phyloP scores from a whole-genome alignment of 2,329 filamentous ascomycete genomes.

The Fonsecaea pedrosoi region DNA sequence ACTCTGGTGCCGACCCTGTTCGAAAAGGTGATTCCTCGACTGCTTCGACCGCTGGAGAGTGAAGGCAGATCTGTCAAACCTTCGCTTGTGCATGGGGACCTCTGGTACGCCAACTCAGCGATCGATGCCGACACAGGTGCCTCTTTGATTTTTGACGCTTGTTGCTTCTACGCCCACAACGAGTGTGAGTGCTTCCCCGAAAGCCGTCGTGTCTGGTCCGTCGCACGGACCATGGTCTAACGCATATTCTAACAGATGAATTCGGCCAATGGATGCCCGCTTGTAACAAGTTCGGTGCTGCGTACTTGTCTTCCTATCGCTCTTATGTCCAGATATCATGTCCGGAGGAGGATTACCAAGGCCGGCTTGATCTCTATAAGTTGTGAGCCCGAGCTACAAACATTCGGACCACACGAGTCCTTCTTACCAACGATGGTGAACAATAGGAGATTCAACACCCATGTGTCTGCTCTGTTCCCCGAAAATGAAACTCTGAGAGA shows the following conservation, averaged over 20 bases:
- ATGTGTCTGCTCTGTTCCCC: slow-evolving; percentile 1
- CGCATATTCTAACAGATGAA: slow-evolving; percentile 1
- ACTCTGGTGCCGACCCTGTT: slow-evolving; percentile 33
- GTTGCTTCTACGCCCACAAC: slow-evolving; percentile 50
- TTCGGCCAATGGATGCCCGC: slow-evolving; percentile 8
- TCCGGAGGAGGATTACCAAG: background rate
- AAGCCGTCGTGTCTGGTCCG: too few species aligned
- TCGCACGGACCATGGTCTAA: too few species aligned
- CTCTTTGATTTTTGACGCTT: slow-evolving; percentile 48
- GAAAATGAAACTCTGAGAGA: background rate
- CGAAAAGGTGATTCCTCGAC: slow-evolving; percentile 45
- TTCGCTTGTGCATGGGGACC: slow-evolving; percentile 49
- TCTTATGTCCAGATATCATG: background rate
- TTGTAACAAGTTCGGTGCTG: slow-evolving; percentile 3
- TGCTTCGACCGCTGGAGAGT: slow-evolving; percentile 39
- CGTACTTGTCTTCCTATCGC: background rate
- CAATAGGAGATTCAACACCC: slow-evolving; percentile 8
- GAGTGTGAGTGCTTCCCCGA: slow-evolving; percentile 38
- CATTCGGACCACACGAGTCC: too few species aligned
- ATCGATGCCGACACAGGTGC: slow-evolving; percentile 43
- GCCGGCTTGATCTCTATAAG: slow-evolving; percentile 7
- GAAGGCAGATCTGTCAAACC: slow-evolving; percentile 41
- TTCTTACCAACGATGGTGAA: too few species aligned
- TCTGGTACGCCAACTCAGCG: slow-evolving; percentile 52
- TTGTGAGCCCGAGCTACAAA: too few species aligned